phyloP scores from a whole-genome alignment of 2,329 filamentous ascomycete genomes.

The Cryphonectria carpinicola region DNA sequence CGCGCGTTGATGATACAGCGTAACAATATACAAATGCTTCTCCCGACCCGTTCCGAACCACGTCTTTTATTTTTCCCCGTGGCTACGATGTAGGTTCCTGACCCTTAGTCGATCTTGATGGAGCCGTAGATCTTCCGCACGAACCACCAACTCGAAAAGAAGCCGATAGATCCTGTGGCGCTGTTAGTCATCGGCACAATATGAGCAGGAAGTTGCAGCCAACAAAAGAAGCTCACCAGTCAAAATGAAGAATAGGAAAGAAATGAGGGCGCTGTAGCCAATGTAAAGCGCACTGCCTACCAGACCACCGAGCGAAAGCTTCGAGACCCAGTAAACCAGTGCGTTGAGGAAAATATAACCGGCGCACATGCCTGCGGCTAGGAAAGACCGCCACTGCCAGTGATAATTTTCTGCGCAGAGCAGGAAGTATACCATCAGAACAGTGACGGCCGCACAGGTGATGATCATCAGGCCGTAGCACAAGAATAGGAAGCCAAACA shows the following conservation, averaged over 20 bases:
- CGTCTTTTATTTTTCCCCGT: not conserved
- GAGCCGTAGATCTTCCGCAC: conserved; percentile 91
- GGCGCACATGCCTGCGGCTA: conserved; percentile 87
- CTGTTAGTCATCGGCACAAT: conserved; percentile 28
- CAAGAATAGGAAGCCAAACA: conserved; percentile 98
- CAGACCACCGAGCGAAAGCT: conserved; percentile 81
- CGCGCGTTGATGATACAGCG: conserved; percentile 24
- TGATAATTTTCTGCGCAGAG: conserved; percentile 97
- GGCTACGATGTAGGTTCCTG: not conserved
- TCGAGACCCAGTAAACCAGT: conserved; percentile 86
- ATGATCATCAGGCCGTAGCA: conserved; percentile 98
- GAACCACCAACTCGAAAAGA: conserved; percentile 93
- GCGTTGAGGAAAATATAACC: conserved; percentile 92
- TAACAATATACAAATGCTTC: conserved; percentile 28
- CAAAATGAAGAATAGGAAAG: conserved; percentile 89
- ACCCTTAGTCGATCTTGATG: conserved; percentile 89
- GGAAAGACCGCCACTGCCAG: conserved; percentile 97
- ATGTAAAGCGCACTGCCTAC: conserved; percentile 90
- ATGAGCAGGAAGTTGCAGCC: conserved; percentile 55
- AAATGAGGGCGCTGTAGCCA: conserved; percentile 88
- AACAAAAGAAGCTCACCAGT: conserved; percentile 69
- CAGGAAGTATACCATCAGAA: conserved; percentile 94
- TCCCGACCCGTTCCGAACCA: not conserved
- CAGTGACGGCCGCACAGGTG: conserved; percentile 88
- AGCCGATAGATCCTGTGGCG: conserved; percentile 82